Evolutionary conservation across 495 filamentous ascomycete genomes (phyloP).

Genomic region (Hypoxylon subgilvum): DNA sequence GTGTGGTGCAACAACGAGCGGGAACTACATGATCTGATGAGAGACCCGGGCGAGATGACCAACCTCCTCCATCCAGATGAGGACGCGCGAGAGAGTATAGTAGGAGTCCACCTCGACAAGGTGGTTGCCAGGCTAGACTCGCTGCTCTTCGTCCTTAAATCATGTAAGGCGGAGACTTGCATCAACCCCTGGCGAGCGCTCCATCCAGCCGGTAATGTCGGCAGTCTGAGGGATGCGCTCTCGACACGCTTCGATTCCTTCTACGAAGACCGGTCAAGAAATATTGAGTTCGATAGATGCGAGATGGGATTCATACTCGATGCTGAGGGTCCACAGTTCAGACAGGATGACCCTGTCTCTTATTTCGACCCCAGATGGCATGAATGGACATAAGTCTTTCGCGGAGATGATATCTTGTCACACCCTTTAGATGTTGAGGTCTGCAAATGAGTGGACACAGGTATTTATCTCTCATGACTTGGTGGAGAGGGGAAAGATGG

Average conservation of each 20-base stretch:
- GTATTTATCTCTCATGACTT: too few species aligned
- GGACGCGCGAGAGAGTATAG: slow-evolving; percentile 33
- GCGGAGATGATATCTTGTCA: too few species aligned
- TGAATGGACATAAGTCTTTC: slow-evolving; percentile 25
- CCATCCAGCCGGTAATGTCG: slow-evolving; percentile 58
- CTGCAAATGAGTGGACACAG: too few species aligned
- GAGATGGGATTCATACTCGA: slow-evolving; percentile 66
- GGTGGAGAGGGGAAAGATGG: too few species aligned
- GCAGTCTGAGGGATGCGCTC: slow-evolving; percentile 53
- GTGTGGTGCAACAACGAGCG: slow-evolving; percentile 71
- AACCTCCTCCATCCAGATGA: slow-evolving; percentile 59
- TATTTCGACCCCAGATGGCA: slow-evolving; percentile 26
- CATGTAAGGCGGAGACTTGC: slow-evolving; percentile 64
- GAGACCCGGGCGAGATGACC: slow-evolving; percentile 64
- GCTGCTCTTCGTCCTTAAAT: slow-evolving; percentile 68
- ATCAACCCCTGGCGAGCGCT: slow-evolving; percentile 64
- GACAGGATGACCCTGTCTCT: slow-evolving; percentile 28
- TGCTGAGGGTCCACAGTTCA: slow-evolving; percentile 65
- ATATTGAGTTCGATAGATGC: slow-evolving; percentile 62
- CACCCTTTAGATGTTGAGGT: background rate
- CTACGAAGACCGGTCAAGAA: slow-evolving; percentile 56
- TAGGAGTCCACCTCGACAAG: slow-evolving; percentile 53
- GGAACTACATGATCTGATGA: slow-evolving; percentile 68
- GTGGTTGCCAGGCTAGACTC: slow-evolving; percentile 62
- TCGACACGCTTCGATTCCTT: slow-evolving; percentile 60